Percentiles rank a stretch among this genome's conserved stretches.
Evolutionary conservation across 345 rosid species (phyloP).

Genomic region (Luvunga scandens): DNA sequence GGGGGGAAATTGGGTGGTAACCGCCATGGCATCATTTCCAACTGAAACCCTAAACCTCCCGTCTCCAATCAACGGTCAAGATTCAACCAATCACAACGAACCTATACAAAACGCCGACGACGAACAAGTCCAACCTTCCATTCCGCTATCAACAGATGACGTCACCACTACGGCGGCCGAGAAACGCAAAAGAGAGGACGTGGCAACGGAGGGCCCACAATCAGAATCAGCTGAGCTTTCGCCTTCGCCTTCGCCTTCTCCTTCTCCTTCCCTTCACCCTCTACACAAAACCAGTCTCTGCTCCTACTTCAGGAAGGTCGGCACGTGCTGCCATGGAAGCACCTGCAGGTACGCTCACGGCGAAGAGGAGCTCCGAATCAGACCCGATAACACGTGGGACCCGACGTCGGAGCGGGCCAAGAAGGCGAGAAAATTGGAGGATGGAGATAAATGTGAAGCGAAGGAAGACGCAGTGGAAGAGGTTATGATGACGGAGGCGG

Average conservation of each 20-base stretch:
- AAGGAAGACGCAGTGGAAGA: constrained; percentile 32
- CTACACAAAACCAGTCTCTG: constrained; percentile 78
- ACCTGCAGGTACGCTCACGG: constrained; percentile 85
- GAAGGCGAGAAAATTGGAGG: constrained; percentile 43
- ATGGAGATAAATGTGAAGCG: constrained; percentile 21
- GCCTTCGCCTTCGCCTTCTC: constrained; percentile 9
- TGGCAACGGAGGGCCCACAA: constrained; percentile 4
- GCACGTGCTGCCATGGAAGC: constrained; percentile 67
- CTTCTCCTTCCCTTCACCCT: constrained; percentile 20
- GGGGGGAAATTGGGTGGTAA: not conserved
- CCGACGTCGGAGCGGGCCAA: constrained; percentile 87
- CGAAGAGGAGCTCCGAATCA: constrained; percentile 74
- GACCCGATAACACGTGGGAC: constrained; percentile 91
- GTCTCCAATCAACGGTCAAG: constrained; percentile 14
- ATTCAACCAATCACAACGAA: constrained; percentile 15
- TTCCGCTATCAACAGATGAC: constrained; percentile 23
- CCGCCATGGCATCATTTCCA: constrained; percentile 44
- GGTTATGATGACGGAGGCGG: constrained; percentile 60
- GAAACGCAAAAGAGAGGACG: constrained; percentile 68
- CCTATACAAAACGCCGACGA: not conserved
- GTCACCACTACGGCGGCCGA: constrained; percentile 29
- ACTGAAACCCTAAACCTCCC: constrained; percentile 24
- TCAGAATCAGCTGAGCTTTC: constrained; percentile 21
- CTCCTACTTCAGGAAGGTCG: constrained; percentile 70
- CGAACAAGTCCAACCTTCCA: constrained; percentile 18